Evolutionary conservation across 1,284 basidiomycete genomes (phyloP), one percentile per base, ranked within the genome.

Genomic region (Leccinum fallax): DNA sequence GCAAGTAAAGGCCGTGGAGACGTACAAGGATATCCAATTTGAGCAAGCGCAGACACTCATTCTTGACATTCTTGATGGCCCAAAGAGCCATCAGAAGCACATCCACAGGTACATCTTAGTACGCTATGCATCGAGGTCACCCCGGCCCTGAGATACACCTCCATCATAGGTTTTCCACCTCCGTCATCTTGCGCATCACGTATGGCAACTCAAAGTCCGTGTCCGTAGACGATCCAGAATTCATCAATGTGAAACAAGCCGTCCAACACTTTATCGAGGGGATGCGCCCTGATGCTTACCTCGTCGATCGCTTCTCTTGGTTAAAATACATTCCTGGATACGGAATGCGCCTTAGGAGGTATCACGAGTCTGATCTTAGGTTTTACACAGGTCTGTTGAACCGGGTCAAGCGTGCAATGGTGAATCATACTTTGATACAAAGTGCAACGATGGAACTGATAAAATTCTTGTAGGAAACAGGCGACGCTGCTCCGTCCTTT

Each of bases 121-220:
- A 30, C 10, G 51, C 28, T 30, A n/a, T 53, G 28, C 16, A 11
- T 6, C 19, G 8, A 6, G 1, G 15, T 28, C 53, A 11, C n/a
- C 10, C 32, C 36, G 30, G 4, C 46, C 6, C 46, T 48, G 19
- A 48, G 19, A 8, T 19, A 2, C 13, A 16, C 15, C 30, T 30
- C 30, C 46, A 3, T 10, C 55, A 26, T 16, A 89, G 87, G 51
- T 90, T 84, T 66, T 82, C 88, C 0, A 83, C 87, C 0, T 84
- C 84, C 2, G 79, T 90, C 2, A 85, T 90, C 3, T 80, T 92
- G 73, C 80, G 83, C 2, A 75, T 90, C 30, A 83, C 87, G 1
- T 91, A 91, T 66, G 88, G 88, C 4, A 86, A 84, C 59, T 75
- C 79, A 0, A 75, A 65, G 65, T 81, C 65, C 2, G 81, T 81